Evolutionary conservation across 371 early-diverging fungal species (phyloP).

Genomic region (Thermomucor indicae-seudaticae): DNA sequence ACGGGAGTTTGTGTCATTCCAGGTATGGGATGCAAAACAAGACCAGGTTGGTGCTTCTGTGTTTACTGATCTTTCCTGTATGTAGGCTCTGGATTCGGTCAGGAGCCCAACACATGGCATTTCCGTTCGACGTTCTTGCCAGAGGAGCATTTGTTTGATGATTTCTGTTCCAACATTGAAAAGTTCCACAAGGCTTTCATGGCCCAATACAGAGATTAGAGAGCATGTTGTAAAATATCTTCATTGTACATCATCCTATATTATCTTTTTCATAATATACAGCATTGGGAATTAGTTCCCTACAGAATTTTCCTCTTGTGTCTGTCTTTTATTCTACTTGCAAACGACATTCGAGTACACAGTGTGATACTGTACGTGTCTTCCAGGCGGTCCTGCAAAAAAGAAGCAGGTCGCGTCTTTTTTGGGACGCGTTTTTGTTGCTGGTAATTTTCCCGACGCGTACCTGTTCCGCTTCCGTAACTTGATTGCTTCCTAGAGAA

Average conservation of each 20-base stretch:
- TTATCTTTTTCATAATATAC: neutral
- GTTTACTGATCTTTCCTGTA: neutral
- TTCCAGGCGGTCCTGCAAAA: too few relatives aligned
- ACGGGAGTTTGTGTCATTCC: slow-evolving; percentile 83
- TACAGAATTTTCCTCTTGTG: too few relatives aligned
- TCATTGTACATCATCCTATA: neutral
- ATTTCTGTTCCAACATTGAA: slow-evolving; percentile 68
- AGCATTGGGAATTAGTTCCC: neutral
- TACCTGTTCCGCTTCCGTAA: too few relatives aligned
- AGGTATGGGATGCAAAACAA: slow-evolving; percentile 9
- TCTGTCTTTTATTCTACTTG: too few relatives aligned
- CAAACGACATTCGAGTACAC: too few relatives aligned
- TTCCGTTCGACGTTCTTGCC: slow-evolving; percentile 96
- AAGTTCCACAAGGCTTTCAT: slow-evolving; percentile 82
- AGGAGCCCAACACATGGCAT: slow-evolving; percentile 87
- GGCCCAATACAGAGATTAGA: slow-evolving; percentile 58
- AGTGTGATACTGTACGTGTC: too few relatives aligned
- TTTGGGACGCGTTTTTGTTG: too few relatives aligned
- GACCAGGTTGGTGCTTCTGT: neutral
- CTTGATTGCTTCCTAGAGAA: too few relatives aligned
- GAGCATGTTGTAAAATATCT: neutral
- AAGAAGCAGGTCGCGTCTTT: too few relatives aligned
- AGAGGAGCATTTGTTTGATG: slow-evolving; percentile 86
- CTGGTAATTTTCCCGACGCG: too few relatives aligned
- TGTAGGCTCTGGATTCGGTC: slow-evolving; percentile 76